A percentile compares a stretch with the other conserved stretches of the same genome.
These are phyloP conservation scores for Pestalotiopsis sp. DNA, from an alignment of 2,329 filamentous ascomycete genomes.

Conservation along the genomic window DNA sequence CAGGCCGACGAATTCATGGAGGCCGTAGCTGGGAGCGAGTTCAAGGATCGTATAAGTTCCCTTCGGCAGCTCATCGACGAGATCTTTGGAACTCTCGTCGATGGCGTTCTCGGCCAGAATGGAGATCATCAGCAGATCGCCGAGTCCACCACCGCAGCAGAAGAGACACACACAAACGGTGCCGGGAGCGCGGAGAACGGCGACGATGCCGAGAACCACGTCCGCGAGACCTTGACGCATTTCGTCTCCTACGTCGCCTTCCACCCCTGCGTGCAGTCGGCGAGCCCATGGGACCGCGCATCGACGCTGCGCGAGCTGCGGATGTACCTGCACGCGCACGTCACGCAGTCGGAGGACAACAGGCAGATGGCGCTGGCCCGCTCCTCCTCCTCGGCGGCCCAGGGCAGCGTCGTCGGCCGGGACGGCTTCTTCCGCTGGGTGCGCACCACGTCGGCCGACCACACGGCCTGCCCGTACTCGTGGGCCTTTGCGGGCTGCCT, in stretches of 20 bases:
- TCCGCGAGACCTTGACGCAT: conserved; percentile 16
- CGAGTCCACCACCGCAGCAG: too few species aligned
- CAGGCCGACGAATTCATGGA: conserved; percentile 26
- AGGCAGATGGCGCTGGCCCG: too few species aligned
- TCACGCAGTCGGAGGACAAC: too few species aligned
- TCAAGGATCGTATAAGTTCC: neutral
- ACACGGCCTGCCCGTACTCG: conserved; percentile 20
- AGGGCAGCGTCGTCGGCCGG: neutral
- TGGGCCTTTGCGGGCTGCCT: conserved; percentile 22
- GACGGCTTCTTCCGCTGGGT: conserved; percentile 22
- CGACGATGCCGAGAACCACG: conserved; percentile 2
- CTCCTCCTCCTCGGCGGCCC: too few species aligned
- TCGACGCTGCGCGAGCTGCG: too few species aligned
- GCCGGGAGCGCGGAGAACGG: neutral
- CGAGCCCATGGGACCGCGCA: conserved; percentile 9
- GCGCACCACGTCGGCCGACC: conserved; percentile 20
- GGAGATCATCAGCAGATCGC: too few species aligned
- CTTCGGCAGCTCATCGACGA: neutral
- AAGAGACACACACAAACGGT: too few species aligned
- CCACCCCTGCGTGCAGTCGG: conserved; percentile 16
- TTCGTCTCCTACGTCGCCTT: conserved; percentile 20
- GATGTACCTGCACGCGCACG: too few species aligned
- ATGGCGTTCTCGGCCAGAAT: too few species aligned
- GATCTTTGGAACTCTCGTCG: neutral
- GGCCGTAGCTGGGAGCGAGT: conserved; percentile 17